A percentile compares a stretch with the other conserved stretches of the same genome.
phyloP scores from a whole-genome alignment of 805 yeast genomes.

The Wickerhamiella qilinensis region DNA sequence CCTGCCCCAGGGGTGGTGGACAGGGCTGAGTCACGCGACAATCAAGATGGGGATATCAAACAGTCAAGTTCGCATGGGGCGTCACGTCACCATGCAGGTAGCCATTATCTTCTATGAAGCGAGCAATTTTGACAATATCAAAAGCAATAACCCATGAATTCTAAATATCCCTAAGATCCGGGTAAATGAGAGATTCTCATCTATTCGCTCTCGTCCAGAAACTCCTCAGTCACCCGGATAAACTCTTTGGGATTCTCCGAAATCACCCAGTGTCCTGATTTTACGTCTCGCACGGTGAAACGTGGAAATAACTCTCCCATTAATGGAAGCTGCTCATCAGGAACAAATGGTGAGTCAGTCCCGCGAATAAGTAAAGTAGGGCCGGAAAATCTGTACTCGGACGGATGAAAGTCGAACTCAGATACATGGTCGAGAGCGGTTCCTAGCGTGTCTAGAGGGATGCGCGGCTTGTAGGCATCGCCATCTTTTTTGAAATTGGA shows the following conservation, averaged over 20 bases:
- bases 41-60: not conserved
- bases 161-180: not conserved
- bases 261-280: slow-evolving; percentile 88
- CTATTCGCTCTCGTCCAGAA: slow-evolving; percentile 28
- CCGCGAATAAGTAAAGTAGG: slow-evolving; percentile 76
- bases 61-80: not conserved
- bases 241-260: slow-evolving; percentile 75
- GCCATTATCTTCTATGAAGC: not conserved
- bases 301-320: slow-evolving; percentile 67
- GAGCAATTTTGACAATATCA: not conserved
- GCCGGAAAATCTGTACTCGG: slow-evolving; percentile 39
- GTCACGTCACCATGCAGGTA: not conserved
- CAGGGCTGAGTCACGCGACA: not conserved
- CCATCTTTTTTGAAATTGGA: slow-evolving; percentile 42
- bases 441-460: slow-evolving; percentile 60
- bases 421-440: slow-evolving; percentile 52
- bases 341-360: slow-evolving; percentile 53
- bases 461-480: slow-evolving; percentile 28
- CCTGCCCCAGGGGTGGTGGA: too few species aligned
- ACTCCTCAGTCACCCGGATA: slow-evolving; percentile 42
- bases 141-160: not conserved
- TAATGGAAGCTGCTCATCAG: slow-evolving; percentile 62
- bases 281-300: slow-evolving; percentile 56
- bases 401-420: slow-evolving; percentile 57
- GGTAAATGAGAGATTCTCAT: not conserved